Base-by-base conservation (phyloP, 495 filamentous ascomycete genomes). In the Penicillium cataractarum region DNA sequence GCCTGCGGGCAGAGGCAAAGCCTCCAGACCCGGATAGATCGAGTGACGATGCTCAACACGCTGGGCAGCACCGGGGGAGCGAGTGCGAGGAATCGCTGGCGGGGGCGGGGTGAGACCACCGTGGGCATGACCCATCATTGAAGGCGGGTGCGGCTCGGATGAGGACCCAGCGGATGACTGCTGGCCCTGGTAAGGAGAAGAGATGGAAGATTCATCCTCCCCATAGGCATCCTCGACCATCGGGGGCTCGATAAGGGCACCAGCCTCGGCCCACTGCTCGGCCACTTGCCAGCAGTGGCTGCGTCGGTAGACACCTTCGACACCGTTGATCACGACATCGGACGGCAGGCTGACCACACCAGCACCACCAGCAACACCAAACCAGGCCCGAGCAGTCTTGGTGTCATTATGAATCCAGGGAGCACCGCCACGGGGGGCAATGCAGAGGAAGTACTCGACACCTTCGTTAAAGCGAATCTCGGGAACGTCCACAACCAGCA, bases 381-480 rank as follows among this genome's bases (percentile, higher is more conserved):
- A 92, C 93, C 93, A 93, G 64, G 86, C 88, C 70, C 87, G 86
- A 65, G 85, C 85, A 31, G 83, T 82, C 59, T 85, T 86, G 61
- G 80, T 83, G 62, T 83, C 80, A 51, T 92, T 89, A 56, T 90
- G 87, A 51, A 89, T 87, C 96, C 95, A 99, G 3, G 95, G 94
- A 2, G 88, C 82, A 62, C 88, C 88, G 22, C 90, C 90, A 65
- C 90, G 88, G 0, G 93, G 89, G 10, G 92, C 89, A 71, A 97
- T 86, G 76, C 93, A 98, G n/a, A 98, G 84, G 80, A 97, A 98
- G 77, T 98, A 97, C 73, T 97, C 96, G 12, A 96, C 92, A 4
- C 87, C 89, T 31, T 97, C 87, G 0, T 84, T 90, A 65, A 83
- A 94, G 60, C 84, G 83, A 42, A 97, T 75, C 12, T 86, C 90